Base-by-base conservation (phyloP, 768 basidiomycete genomes). In the Cyathus striatus region DNA sequence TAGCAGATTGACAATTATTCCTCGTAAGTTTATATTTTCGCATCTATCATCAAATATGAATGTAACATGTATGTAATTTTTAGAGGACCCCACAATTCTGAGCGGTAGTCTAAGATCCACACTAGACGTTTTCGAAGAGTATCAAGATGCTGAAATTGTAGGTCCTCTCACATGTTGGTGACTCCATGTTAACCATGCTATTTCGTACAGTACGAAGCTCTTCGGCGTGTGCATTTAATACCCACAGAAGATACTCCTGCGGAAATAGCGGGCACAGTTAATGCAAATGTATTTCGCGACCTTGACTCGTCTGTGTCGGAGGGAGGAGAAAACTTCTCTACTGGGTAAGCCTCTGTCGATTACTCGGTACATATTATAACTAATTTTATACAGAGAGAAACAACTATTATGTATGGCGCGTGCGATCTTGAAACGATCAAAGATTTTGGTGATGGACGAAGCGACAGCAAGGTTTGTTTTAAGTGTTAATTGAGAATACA, bases 301-400 rank as follows among this genome's bases (percentile, higher is more conserved):
- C 65, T 90, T 5, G 86, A 90, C 47, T 84, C 81, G 0, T 50
- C 72, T 6, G 85, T 90, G 2, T 83, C 83, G 1, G 90, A 93
- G 64, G 87, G 86, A 1, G 89, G 88, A 14, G 91, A 94, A 16
- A 94, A 92, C 65, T 92, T 93, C 58, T 90, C 86, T 0, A 85
- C 86, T 5, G 87, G 86, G 84, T 86, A 44, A 36, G 72, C 57
- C 2, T 5, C 23, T 6, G 17, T n/a, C 6, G 21, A 27, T 23
- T 23, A 24, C 46, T 30, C 33, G 20, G 33, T 41, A 17, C 30
- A 6, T 30, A 30, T 30, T n/a, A 9, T 9, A 30, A 9, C 27
- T 30, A 9, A 30, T n/a, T n/a, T 18, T 9, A 9, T 7, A 9
- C 20, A 61, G 81, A 10, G 84, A 90, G 63, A 89, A 87, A 53